Conservation (phyloP, 2,329 filamentous ascomycete species). For the Alternaria viburni region DNA sequence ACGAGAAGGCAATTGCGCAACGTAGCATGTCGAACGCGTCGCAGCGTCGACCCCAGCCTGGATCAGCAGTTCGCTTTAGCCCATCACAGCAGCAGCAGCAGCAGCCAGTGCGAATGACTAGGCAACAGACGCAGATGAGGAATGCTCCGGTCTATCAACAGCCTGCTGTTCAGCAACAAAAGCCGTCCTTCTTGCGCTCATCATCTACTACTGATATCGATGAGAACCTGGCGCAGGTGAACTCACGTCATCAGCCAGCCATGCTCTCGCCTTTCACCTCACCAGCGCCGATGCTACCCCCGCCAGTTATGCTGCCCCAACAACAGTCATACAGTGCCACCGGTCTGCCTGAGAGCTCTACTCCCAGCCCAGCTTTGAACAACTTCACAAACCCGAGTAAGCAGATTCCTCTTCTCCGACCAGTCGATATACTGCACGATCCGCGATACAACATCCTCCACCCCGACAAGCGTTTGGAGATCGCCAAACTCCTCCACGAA, state of each 20-base stretch:
- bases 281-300: not conserved
- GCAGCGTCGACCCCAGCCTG: not conserved
- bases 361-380: not conserved
- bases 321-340: not conserved
- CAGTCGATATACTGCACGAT: not conserved
- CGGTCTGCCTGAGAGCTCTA: not conserved
- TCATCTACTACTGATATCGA: slow-evolving; percentile 12
- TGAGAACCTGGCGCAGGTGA: not conserved
- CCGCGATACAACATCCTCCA: not conserved
- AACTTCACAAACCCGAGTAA: not conserved
- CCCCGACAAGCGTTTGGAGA: not conserved
- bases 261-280: not conserved
- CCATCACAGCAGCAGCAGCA: not conserved
- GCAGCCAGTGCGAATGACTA: not conserved
- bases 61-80: not conserved
- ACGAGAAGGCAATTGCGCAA: not conserved
- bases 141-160: not conserved
- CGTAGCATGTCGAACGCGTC: not conserved
- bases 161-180: not conserved
- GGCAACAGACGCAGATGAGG: not conserved
- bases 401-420: not conserved
- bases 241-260: not conserved
- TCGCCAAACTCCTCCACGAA: not conserved
- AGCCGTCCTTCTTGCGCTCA: not conserved
- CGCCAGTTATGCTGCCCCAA: not conserved